phyloP scores from a whole-genome alignment of 2,329 filamentous ascomycete species.

The Cladosporium velox region DNA sequence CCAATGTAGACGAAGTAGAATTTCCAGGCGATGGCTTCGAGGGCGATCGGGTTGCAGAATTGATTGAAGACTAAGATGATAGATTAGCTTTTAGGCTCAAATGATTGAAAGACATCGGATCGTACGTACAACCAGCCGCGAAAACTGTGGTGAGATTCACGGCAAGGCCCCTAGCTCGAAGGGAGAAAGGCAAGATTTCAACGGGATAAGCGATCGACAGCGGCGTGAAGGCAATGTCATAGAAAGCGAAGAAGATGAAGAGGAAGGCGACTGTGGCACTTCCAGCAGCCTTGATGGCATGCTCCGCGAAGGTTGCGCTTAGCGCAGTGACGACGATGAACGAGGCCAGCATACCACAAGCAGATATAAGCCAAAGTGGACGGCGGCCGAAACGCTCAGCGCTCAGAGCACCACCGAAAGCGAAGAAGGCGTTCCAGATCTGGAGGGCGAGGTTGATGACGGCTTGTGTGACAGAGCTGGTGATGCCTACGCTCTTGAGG shows the following conservation, averaged over 20 bases:
- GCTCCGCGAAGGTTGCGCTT: constrained; percentile 40
- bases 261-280: constrained; percentile 46
- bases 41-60: constrained; percentile 48
- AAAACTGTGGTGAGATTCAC: constrained; percentile 25
- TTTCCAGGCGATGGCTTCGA: constrained; percentile 44
- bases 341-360: constrained; percentile 46
- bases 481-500: constrained; percentile 43
- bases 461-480: constrained; percentile 37
- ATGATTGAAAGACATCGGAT: neutral
- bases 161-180: constrained; percentile 33
- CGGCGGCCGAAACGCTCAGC: constrained; percentile 48
- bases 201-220: constrained; percentile 38
- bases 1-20: constrained; percentile 49
- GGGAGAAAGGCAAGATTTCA: constrained; percentile 39
- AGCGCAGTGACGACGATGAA: constrained; percentile 48
- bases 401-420: constrained; percentile 42
- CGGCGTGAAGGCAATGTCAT: constrained; percentile 43
- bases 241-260: constrained; percentile 47
- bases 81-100: neutral
- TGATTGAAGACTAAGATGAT: constrained; percentile 32
- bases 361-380: constrained; percentile 46
- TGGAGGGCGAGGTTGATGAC: constrained; percentile 44
- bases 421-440: constrained; percentile 43
- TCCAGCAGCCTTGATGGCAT: constrained; percentile 37
- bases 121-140: constrained; percentile 2